A percentile compares a stretch with the other conserved stretches of the same genome.
Evolutionary conservation across 257 asterid species (phyloP).

Genomic region (Vinca minor): DNA sequence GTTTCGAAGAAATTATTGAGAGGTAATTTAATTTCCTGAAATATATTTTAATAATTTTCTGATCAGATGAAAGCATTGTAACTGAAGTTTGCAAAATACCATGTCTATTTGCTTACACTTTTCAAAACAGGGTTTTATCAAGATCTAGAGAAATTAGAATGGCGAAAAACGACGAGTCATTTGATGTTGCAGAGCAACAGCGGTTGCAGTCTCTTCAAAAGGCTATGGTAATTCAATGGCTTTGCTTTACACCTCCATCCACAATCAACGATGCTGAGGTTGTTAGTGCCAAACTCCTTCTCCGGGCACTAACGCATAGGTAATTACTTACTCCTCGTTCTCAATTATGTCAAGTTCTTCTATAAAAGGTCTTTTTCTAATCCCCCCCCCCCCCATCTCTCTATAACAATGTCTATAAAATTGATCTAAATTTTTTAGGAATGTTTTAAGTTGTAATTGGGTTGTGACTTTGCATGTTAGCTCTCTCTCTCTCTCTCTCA

Average conservation of each 20-base stretch:
- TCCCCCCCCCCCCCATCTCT: too few species aligned
- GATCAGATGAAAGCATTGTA: background rate
- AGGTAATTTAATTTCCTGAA: slow-evolving; percentile 42
- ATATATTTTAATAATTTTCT: slow-evolving; percentile 1
- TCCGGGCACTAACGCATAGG: slow-evolving; percentile 88
- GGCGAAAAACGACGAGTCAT: slow-evolving; percentile 44
- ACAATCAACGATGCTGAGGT: slow-evolving; percentile 59
- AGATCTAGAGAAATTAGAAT: slow-evolving; percentile 68
- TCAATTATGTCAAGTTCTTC: background rate
- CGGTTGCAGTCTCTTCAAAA: slow-evolving; percentile 83
- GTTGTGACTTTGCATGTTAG: background rate
- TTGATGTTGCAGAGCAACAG: slow-evolving; percentile 81
- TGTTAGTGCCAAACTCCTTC: slow-evolving; percentile 65
- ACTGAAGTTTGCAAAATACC: slow-evolving; percentile 1
- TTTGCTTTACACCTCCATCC: slow-evolving; percentile 98
- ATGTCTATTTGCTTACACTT: slow-evolving; percentile 15
- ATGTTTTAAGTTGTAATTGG: background rate
- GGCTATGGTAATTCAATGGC: slow-evolving; percentile 97
- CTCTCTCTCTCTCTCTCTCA: too few species aligned
- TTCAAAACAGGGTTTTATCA: slow-evolving; percentile 53
- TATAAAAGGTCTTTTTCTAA: background rate
- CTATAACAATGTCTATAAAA: too few species aligned
- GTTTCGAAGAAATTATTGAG: slow-evolving; percentile 88
- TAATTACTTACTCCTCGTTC: slow-evolving; percentile 17
- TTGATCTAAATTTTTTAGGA: too few species aligned